Base-by-base conservation (phyloP, 169 alveolate genomes). In the Eimeria tenella region DNA sequence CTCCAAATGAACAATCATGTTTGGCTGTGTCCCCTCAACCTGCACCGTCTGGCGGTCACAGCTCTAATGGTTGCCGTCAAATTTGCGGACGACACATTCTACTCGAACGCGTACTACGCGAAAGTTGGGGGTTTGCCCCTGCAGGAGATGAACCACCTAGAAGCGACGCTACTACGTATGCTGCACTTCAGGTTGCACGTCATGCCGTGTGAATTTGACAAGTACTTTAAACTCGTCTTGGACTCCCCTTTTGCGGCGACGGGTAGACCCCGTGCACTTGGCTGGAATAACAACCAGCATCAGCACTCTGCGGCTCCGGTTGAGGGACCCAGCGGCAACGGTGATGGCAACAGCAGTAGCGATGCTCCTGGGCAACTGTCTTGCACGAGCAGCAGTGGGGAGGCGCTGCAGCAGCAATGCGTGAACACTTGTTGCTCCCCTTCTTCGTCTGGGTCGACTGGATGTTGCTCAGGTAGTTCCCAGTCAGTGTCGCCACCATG, bases 1-100 rank as follows among this genome's bases (percentile, higher is more conserved):
- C 84, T 96, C 71, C 95, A 95, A 68, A 58, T 82, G 88, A 92
- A 95, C 88, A 50, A 49, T 56, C 77, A 73, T 79, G 93, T 95
- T 75, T 70, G 94, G 62, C 84, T 95, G 79, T 90, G 94, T 60
- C 65, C 93, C 53, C 92, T 94, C 58, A 95, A 95, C 93, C 86
- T 94, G 53, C 97, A 97, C 95, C 95, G 98, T 74, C 96, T 97
- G 71, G 65, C 96, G 82, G 95, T 97, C 11, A 94, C 98, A 13
- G 96, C 98, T 62, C 90, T 96, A 31, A 93, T 94, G 75, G 93
- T 96, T 6, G 94, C 97, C 58, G 95, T 95, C 25, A 97, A 97
- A 95, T 97, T 95, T 93, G 95, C 93, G 52, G 98, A 96, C 68
- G 98, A 97, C 77, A 81, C 87, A 50, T 97, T 63, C 94, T 97